Conservation (phyloP, 208 protist species). For the Acanthamoeba healyi region DNA sequence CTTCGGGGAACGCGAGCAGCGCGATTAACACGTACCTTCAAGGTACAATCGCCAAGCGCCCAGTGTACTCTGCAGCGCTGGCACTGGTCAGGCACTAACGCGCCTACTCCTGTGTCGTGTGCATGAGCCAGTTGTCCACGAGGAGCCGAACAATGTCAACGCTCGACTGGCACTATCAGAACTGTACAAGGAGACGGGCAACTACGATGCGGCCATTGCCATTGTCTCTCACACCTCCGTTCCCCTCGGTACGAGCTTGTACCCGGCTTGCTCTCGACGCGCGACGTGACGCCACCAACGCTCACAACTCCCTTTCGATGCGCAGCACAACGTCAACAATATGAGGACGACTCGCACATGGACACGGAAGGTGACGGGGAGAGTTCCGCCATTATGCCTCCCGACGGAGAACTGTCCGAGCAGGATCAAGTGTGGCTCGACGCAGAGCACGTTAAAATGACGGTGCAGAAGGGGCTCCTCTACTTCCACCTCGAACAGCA, state of each 20-base stretch:
- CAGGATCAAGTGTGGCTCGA: conserved; percentile 48
- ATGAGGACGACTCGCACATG: not conserved
- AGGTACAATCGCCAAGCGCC: too few species aligned
- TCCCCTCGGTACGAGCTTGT: conserved; percentile 15
- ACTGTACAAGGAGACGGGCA: conserved; percentile 51
- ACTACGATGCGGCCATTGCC: conserved; percentile 54
- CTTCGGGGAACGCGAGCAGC: not conserved
- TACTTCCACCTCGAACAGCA: conserved; percentile 55
- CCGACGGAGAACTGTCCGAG: not conserved
- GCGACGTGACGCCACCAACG: too few species aligned
- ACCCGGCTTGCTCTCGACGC: not conserved
- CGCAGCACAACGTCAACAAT: not conserved
- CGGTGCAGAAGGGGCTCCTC: conserved; percentile 64
- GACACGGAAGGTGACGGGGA: not conserved
- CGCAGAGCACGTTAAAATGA: conserved; percentile 4
- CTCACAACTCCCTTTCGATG: too few species aligned
- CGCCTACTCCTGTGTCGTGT: not conserved
- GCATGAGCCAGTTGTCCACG: not conserved
- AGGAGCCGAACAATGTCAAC: conserved; percentile 62
- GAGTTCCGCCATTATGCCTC: not conserved
- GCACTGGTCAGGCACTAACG: too few species aligned
- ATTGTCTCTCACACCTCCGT: conserved; percentile 43
- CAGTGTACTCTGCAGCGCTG: too few species aligned
- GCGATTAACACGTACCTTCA: conserved; percentile 21
- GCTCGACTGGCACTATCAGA: conserved; percentile 65